Percentiles rank a stretch among this genome's conserved stretches.
Evolutionary conservation across 306 rosid species (phyloP).

Genomic region (Sindora glabra): DNA sequence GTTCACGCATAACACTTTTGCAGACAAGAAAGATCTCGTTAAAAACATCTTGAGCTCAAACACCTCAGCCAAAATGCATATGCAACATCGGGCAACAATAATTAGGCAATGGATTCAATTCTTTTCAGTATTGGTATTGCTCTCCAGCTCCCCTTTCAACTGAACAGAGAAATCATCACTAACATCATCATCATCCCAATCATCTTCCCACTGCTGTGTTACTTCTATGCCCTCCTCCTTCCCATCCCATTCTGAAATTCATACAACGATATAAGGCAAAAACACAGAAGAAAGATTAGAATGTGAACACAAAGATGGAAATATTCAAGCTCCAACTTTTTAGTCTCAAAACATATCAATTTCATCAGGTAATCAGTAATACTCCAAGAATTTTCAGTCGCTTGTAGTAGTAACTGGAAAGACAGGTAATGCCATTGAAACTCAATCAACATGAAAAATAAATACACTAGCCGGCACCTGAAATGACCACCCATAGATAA

Average conservation of each 20-base stretch:
- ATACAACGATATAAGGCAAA: neutral
- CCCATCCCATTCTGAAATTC: neutral
- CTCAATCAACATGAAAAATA: neutral
- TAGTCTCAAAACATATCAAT: neutral
- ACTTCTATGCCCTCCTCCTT: too few species aligned
- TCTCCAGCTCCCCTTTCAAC: too few species aligned
- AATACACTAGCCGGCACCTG: neutral
- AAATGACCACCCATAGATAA: neutral
- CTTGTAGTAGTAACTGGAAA: neutral
- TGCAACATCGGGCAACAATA: too few species aligned
- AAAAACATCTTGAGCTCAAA: neutral
- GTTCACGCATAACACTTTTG: constrained; percentile 7
- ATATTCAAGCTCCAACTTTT: too few species aligned
- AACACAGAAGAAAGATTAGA: neutral
- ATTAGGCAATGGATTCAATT: too few species aligned
- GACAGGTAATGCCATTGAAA: neutral
- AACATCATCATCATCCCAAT: too few species aligned
- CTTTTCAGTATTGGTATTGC: too few species aligned
- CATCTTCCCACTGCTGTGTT: too few species aligned
- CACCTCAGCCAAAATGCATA: neutral
- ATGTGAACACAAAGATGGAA: neutral
- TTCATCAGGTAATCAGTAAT: neutral
- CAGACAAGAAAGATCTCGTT: neutral
- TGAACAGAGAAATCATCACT: too few species aligned
- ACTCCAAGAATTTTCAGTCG: neutral